Conservation (phyloP, 305 asterid genomes). For the Solanum aculeatissimum region DNA sequence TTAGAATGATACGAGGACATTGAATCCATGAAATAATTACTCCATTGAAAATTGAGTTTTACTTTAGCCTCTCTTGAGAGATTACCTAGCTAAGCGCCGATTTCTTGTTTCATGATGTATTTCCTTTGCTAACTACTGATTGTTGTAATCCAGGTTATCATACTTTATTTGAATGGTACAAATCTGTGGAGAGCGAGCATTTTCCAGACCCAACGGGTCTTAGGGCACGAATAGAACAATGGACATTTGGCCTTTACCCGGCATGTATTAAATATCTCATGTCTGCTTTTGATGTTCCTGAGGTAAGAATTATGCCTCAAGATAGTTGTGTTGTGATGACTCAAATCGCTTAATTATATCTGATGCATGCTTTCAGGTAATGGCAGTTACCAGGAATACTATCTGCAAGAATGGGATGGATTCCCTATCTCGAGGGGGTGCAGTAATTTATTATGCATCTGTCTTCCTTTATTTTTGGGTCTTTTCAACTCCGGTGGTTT, state of each 20-base stretch:
- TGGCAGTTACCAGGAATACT: conserved; percentile 84
- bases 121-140: not conserved
- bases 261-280: conserved; percentile 96
- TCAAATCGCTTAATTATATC: not conserved
- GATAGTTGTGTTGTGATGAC: not conserved
- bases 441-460: conserved; percentile 80
- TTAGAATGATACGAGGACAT: not conserved
- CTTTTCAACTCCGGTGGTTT: conserved; percentile 95
- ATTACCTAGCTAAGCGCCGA: not conserved
- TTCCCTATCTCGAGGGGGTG: conserved; percentile 73
- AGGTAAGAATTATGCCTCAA: conserved; percentile 30
- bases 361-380: conserved; percentile 42
- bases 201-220: conserved; percentile 98
- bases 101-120: not conserved
- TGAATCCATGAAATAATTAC: not conserved
- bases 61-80: not conserved
- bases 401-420: conserved; percentile 90
- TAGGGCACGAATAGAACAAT: conserved; percentile 83
- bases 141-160: conserved; percentile 62
- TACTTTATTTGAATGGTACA: conserved; percentile 89
- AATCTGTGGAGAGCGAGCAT: conserved; percentile 82
- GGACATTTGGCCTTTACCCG: conserved; percentile 98
- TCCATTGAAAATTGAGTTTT: not conserved
- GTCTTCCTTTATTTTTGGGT: conserved; percentile 98
- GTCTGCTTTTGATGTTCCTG: conserved; percentile 98